Conservation (phyloP, 371 early-diverging fungal genomes). For the Entomophthora muscae region DNA sequence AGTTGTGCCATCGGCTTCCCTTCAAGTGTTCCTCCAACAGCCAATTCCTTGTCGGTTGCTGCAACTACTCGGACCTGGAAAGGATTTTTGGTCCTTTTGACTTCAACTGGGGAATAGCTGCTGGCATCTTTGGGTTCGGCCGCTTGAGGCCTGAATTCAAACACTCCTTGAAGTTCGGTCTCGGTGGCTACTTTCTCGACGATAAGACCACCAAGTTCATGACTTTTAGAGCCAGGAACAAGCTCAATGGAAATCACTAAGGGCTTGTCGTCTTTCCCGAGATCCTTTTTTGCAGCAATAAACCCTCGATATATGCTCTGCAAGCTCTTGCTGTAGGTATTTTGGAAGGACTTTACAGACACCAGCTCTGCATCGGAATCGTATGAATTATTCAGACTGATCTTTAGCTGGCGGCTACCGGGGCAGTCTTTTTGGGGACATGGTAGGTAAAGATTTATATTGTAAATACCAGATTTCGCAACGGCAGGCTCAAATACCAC, state of each 20-base stretch:
- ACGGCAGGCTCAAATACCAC: background rate
- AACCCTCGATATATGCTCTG: background rate
- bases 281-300: background rate
- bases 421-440: background rate
- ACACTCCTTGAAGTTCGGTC: background rate
- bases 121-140: background rate
- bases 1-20: background rate
- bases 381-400: background rate
- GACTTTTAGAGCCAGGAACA: background rate
- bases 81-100: background rate
- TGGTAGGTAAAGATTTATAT: background rate
- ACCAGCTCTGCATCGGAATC: background rate
- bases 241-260: background rate
- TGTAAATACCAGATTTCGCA: background rate
- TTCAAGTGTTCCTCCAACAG: background rate
- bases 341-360: background rate
- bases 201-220: background rate
- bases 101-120: background rate
- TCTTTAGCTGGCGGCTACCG: background rate
- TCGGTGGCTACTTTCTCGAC: background rate
- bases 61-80: background rate
- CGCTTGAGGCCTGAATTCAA: background rate
- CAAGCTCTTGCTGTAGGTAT: background rate
- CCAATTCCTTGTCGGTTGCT: background rate
- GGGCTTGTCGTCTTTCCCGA: background rate